Evolutionary conservation across 1,284 basidiomycete genomes (phyloP), one percentile per base, ranked within the genome.

Genomic region (Cyathus olla): DNA sequence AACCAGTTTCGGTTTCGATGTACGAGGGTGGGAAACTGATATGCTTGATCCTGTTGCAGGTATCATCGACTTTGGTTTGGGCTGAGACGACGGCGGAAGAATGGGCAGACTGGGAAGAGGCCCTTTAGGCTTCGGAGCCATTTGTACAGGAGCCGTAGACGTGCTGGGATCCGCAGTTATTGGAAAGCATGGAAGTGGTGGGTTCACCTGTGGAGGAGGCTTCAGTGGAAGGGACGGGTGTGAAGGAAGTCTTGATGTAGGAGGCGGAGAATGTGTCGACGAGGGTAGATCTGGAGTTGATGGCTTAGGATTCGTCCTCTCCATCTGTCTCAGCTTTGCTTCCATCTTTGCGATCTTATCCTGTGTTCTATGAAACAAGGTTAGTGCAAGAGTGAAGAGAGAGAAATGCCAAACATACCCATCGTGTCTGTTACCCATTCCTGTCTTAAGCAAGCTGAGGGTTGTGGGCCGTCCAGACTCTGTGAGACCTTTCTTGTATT

Each of bases 261-360:
- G 26, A 8, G 55, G 22, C 21, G 67, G 54, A 35, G 72, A 49
- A 15, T 66, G 65, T 19, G 70, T 63, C 22, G 52, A 22, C 11
- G 67, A 59, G 15, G 71, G 50, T 24, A 13, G 31, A 35, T 63
- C 60, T 50, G 61, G 55, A 57, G 65, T 24, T 60, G 65, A 54
- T 44, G 55, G 60, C 46, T 64, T 68, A 22, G 72, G 73, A 56
- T 76, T 72, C 37, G 75, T 73, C 56, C 80, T 76, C 66, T 90
- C 88, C 87, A 98, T 88, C 64, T 94, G 88, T 10, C 90, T 87
- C 22, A 99, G 83, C 76, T 99, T 99, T 4, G 97, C 97, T 76
- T 99, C 97, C 86, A 98, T 93, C 63, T 93, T 90, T 2, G 96
- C 95, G 68, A 99, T 99, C 79, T 98, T 98, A 65, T 91, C 90